A percentile compares a stretch with the other conserved stretches of the same genome.
Conservation (phyloP, 140 eudicot species). For the Anethum foeniculum region DNA sequence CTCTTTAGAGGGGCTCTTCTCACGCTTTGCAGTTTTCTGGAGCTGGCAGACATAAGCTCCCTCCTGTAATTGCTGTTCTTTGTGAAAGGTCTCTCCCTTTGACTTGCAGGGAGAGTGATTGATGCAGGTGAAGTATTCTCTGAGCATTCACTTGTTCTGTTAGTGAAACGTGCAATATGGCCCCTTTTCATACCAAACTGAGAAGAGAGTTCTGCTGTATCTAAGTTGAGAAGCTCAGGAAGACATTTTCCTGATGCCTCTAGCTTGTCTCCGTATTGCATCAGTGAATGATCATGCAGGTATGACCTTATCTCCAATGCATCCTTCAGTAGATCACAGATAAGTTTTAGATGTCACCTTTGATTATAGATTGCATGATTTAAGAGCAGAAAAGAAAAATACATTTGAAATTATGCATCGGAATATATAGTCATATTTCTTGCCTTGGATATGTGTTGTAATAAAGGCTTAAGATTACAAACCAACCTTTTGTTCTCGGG, state of each 20-base stretch:
- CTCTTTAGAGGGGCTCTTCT: constrained; percentile 18
- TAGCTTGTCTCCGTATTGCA: constrained; percentile 67
- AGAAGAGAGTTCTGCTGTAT: constrained; percentile 42
- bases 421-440: neutral
- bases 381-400: neutral
- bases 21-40: constrained; percentile 39
- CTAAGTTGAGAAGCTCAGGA: constrained; percentile 55
- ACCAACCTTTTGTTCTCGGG: constrained; percentile 54
- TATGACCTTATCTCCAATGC: constrained; percentile 80
- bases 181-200: constrained; percentile 71
- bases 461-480: neutral
- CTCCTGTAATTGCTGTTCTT: constrained; percentile 31
- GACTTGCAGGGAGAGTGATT: constrained; percentile 32
- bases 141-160: constrained; percentile 43
- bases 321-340: constrained; percentile 36
- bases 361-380: neutral
- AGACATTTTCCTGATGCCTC: constrained; percentile 65
- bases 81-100: constrained; percentile 29
- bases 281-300: constrained; percentile 70
- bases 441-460: neutral
- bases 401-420: neutral
- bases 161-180: constrained; percentile 70
- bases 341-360: neutral
- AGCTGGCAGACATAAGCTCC: constrained; percentile 31
- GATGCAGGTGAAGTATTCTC: constrained; percentile 46